Base-by-base conservation (phyloP, 73 alveolate species). In the Stentor roeselii region DNA sequence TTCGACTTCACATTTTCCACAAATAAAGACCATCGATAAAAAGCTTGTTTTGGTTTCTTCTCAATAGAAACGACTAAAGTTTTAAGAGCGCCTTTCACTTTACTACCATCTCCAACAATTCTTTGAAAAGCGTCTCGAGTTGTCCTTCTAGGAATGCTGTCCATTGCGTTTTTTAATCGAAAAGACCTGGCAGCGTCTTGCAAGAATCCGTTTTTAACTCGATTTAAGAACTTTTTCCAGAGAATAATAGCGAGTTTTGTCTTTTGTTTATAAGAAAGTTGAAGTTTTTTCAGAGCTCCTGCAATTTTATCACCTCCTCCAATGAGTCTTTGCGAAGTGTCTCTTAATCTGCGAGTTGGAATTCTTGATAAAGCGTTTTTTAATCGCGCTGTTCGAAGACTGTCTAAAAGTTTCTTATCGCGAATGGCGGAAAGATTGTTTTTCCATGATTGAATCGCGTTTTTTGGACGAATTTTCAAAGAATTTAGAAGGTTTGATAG, bases 1-100 rank as follows among this genome's bases (percentile, higher is more conserved):
- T 50, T 50, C 30, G 6, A 11, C 6, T 50, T 50, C 6, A 50
- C 21, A 50, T 6, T 21, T 50, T 50, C 30, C 30, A 50, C 67
- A 50, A 11, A 50, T 50, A 11, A 11, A 6, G 6, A 11, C 67
- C 67, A 50, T 50, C 67, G 30, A 50, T 21, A 21, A 50, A 50
- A 21, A 50, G 67, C 67, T 50, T 50, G 30, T 50, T 50, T 50
- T 11, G 67, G 67, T 21, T 21, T 50, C 21, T 50, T 21, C 21
- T 50, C 67, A 50, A 50, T 11, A 21, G 15, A 27, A 40, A 27
- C 41, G 0, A 34, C 37, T 0, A 67, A 32, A 1, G n/a, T 21
- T 60, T 60, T 60, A 11, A 60, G 34, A 60, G 78, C 80, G 37
- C 80, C 80, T 67, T 21, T 32, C 34, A 67, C 80, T 67, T n/a